These are phyloP conservation scores for Hypholoma fasciculare DNA, from an alignment of 768 basidiomycete species.

Conservation along the genomic window DNA sequence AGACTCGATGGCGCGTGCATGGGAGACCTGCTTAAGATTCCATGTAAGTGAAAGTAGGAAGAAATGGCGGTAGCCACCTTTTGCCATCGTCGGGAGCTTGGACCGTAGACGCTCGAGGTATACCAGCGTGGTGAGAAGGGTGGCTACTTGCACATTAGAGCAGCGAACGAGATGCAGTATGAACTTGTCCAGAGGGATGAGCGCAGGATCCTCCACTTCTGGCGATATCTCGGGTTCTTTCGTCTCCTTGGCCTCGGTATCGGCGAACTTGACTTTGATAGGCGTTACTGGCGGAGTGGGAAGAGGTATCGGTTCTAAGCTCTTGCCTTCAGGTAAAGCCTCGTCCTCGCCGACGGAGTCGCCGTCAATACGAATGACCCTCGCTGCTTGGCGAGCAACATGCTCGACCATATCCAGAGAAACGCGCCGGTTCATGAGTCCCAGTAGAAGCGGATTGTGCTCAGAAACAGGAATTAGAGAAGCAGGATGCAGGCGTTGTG, in stretches of 20 bases:
- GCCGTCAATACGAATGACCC: slow-evolving; percentile 73
- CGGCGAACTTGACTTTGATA: slow-evolving; percentile 44
- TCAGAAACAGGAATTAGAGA: slow-evolving; percentile 76
- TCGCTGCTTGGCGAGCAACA: slow-evolving; percentile 76
- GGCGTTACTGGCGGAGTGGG: slow-evolving; percentile 72
- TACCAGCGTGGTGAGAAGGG: slow-evolving; percentile 86
- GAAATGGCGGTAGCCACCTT: slow-evolving; percentile 54
- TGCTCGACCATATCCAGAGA: slow-evolving; percentile 84
- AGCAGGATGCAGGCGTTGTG: slow-evolving; percentile 58
- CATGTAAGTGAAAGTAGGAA: slow-evolving; percentile 2
- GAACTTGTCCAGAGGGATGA: slow-evolving; percentile 78
- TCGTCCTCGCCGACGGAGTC: no score
- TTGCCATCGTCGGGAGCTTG: slow-evolving; percentile 81
- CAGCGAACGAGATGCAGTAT: slow-evolving; percentile 77
- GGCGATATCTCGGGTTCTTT: slow-evolving; percentile 13
- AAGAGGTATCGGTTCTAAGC: slow-evolving; percentile 34
- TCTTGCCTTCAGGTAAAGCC: slow-evolving; percentile 4
- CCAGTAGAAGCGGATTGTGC: slow-evolving; percentile 82
- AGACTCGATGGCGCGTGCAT: slow-evolving; percentile 93
- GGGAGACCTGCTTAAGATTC: slow-evolving; percentile 55
- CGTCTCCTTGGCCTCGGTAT: slow-evolving; percentile 29
- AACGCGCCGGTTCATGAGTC: slow-evolving; percentile 76
- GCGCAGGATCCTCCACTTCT: slow-evolving; percentile 7
- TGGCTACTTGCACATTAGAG: slow-evolving; percentile 89
- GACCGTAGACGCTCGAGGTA: slow-evolving; percentile 86